Percentiles rank a stretch among this genome's conserved stretches.
phyloP scores from a whole-genome alignment of 352 stramenopile genomes.

The Globisporangium yorkense region DNA sequence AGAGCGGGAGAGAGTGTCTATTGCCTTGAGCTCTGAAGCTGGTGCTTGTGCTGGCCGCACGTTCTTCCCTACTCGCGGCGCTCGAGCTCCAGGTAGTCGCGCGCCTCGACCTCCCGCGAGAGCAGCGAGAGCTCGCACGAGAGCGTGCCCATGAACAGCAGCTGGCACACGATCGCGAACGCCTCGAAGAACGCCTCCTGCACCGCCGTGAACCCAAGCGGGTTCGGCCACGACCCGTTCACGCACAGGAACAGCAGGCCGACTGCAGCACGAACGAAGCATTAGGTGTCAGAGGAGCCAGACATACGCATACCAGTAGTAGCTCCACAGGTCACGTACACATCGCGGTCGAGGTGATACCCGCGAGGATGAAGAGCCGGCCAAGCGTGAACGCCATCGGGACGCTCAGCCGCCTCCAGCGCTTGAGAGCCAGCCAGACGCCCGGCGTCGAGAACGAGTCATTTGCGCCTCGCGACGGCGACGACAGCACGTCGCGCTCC shows the following conservation, averaged over 20 bases:
- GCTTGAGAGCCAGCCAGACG: conserved; percentile 32
- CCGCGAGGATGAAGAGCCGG: conserved; percentile 33
- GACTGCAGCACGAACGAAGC: conserved; percentile 25
- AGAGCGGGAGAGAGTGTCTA: background rate
- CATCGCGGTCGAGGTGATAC: conserved; percentile 51
- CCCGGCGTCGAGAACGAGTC: background rate
- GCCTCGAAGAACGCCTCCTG: conserved; percentile 83
- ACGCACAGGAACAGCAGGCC: conserved; percentile 74
- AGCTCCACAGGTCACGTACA: conserved; percentile 32
- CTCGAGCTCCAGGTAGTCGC: conserved; percentile 56
- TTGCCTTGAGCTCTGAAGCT: background rate
- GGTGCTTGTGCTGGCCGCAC: background rate
- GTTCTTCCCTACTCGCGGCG: conserved; percentile 31
- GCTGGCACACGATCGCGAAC: conserved; percentile 77
- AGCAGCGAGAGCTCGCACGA: conserved; percentile 68
- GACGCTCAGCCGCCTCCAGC: conserved; percentile 49
- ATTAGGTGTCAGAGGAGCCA: background rate
- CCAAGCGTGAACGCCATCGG: conserved; percentile 45
- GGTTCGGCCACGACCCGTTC: conserved; percentile 74
- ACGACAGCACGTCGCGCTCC: conserved; percentile 7
- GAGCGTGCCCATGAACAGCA: conserved; percentile 85
- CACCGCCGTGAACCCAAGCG: conserved; percentile 68
- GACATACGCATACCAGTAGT: too few relatives aligned
- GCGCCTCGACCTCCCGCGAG: conserved; percentile 48
- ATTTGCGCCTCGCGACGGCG: background rate